A percentile compares a stretch with the other conserved stretches of the same genome.
phyloP scores from a whole-genome alignment of 2,329 filamentous ascomycete genomes.

The Fusarium siculi region DNA sequence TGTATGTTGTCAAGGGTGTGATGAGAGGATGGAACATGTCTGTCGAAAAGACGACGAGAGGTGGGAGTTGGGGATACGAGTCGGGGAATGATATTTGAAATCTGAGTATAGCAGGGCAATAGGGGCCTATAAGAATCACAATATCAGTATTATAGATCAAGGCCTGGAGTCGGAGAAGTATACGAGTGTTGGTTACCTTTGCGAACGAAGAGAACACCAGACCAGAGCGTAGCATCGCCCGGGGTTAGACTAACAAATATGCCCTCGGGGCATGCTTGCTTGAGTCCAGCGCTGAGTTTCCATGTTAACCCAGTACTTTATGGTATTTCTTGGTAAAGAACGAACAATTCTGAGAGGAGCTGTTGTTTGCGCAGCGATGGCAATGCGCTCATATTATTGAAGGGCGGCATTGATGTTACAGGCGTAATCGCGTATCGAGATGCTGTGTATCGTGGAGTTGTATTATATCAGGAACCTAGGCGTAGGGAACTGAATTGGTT shows the following conservation, averaged over 20 bases:
- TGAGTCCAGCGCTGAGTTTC: constrained; percentile 75
- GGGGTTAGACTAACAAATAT: constrained; percentile 88
- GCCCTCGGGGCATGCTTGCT: constrained; percentile 84
- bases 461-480: not conserved
- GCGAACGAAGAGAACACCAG: constrained; percentile 89
- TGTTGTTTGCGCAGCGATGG: constrained; percentile 77
- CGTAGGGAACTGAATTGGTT: not conserved
- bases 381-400: constrained; percentile 56
- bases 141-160: not conserved
- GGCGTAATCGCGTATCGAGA: not conserved
- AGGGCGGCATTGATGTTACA: constrained; percentile 53
- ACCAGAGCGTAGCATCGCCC: constrained; percentile 84
- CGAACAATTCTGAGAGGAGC: constrained; percentile 84
- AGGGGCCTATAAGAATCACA: constrained; percentile 73
- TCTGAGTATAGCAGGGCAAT: constrained; percentile 85
- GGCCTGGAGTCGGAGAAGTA: too few species aligned
- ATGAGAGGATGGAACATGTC: constrained; percentile 96
- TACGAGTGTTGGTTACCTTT: constrained; percentile 70
- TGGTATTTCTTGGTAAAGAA: constrained; percentile 21
- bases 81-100: constrained; percentile 91
- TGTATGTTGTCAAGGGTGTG: constrained; percentile 93
- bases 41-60: constrained; percentile 86
- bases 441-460: not conserved
- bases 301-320: constrained; percentile 39
- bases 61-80: constrained; percentile 81